Conservation (phyloP, 192 early-diverging fungal genomes). For the Gaertneriomyces sp. region DNA sequence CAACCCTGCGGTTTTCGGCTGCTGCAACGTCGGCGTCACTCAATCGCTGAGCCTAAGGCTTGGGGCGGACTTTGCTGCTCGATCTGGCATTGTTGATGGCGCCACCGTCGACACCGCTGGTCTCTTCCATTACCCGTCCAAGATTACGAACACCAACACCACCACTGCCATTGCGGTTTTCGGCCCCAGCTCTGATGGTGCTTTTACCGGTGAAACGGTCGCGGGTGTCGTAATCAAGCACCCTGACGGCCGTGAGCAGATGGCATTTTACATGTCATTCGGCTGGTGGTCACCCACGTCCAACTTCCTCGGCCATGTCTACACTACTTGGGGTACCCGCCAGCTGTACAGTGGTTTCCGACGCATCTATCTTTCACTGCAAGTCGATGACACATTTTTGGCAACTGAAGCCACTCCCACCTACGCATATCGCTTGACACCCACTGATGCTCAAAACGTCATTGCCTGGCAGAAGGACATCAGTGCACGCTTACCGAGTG, state of each 20-base stretch:
- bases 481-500: constrained; percentile 33
- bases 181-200: constrained; percentile 11
- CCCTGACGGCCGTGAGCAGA: constrained; percentile 36
- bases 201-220: constrained; percentile 27
- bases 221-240: constrained; percentile 34
- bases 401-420: constrained; percentile 6
- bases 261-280: constrained; percentile 47
- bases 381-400: constrained; percentile 15
- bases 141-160: constrained; percentile 19
- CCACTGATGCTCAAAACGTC: constrained; percentile 30
- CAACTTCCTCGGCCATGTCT: constrained; percentile 35
- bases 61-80: background rate
- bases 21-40: constrained; percentile 7
- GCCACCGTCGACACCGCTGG: constrained; percentile 1
- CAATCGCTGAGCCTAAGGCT: constrained; percentile 2
- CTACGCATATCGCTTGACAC: constrained; percentile 24
- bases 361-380: constrained; percentile 45
- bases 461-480: constrained; percentile 40
- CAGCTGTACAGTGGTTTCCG: constrained; percentile 45
- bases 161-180: constrained; percentile 12
- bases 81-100: constrained; percentile 12
- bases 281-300: constrained; percentile 38
- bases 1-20: constrained; percentile 6
- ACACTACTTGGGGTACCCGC: constrained; percentile 44
- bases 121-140: constrained; percentile 23